Evolutionary conservation across 305 asterid genomes (phyloP), one percentile per base, ranked within the genome.

Genomic region (Solanum chacoense): DNA sequence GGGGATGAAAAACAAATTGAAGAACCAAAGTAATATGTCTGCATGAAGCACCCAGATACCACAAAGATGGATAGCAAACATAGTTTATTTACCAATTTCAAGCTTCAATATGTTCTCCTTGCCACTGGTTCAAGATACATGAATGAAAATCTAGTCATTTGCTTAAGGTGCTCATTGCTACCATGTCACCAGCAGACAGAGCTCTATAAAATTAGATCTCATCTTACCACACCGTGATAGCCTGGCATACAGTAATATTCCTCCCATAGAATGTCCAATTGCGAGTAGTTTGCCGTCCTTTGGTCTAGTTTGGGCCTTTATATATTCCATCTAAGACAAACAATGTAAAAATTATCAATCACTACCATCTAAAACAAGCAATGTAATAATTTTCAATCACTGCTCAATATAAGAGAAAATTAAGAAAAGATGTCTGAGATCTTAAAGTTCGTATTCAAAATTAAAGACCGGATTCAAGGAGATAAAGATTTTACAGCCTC

Each of bases 211-310:
- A 81, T 81, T 42, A 81, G 38, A 81, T 42, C 18, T 42, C 40
- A 81, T 24, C 91, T 63, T 90, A 91, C 93, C 90, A 74, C 87
- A 87, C 42, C n/a, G 88, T 13, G 93, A 91, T 40, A 91, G 92
- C 85, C 87, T 84, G 87, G 93, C 92, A 83, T 89, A 91, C 87
- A 91, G 87, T 89, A 91, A 88, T 87, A 91, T 91, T 78, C 93
- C 93, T 37, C 93, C 93, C 93, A 91, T 91, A 88, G 93, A 91
- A 80, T 91, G 93, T 88, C 93, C 93, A 32, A 91, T 87, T 29
- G 93, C 91, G 37, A 91, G 92, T 90, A 91, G 80, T 88, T 90
- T 90, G 75, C 84, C 84, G 35, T 90, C 92, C 86, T 87, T 80
- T 78, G 92, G 91, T 76, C 36, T 88, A 84, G 87, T 84, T 7